A percentile compares a stretch with the other conserved stretches of the same genome.
phyloP scores from a whole-genome alignment of 495 filamentous ascomycete genomes.

The Astrothelium subdiscretum region DNA sequence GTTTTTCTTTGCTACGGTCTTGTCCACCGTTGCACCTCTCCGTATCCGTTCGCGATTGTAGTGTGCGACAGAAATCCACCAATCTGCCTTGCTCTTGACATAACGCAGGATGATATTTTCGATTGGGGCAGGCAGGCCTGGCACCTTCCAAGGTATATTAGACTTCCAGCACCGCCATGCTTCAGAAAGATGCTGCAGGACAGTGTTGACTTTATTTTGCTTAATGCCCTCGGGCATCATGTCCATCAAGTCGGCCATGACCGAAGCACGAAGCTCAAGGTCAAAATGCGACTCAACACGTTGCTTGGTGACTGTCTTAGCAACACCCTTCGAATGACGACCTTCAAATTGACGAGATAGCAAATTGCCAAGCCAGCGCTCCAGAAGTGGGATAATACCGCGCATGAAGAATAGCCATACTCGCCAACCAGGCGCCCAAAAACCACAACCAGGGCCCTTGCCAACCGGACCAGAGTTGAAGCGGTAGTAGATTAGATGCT shows the following conservation, averaged over 20 bases:
- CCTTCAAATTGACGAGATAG: slow-evolving; percentile 97
- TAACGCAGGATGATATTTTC: slow-evolving; percentile 98
- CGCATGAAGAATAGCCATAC: slow-evolving; percentile 99
- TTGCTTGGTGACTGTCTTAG: slow-evolving; percentile 98
- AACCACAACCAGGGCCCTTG: slow-evolving; percentile 96
- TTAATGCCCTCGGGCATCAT: slow-evolving; percentile 99
- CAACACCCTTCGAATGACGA: slow-evolving; percentile 96
- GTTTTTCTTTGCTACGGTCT: slow-evolving; percentile 99
- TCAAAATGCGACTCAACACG: slow-evolving; percentile 98
- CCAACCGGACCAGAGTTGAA: slow-evolving; percentile 98
- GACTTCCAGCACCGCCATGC: slow-evolving; percentile 99
- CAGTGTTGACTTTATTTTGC: slow-evolving; percentile 98
- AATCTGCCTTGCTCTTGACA: slow-evolving; percentile 97
- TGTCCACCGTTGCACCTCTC: slow-evolving; percentile 92
- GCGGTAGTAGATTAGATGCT: slow-evolving; percentile 98
- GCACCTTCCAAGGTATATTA: slow-evolving; percentile 99
- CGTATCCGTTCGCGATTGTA: slow-evolving; percentile 97
- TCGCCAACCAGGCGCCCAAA: slow-evolving; percentile 98
- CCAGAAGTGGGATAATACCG: slow-evolving; percentile 91
- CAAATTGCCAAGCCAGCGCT: slow-evolving; percentile 95
- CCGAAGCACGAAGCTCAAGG: slow-evolving; percentile 90
- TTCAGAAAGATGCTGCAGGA: slow-evolving; percentile 92
- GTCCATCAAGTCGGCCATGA: slow-evolving; percentile 98
- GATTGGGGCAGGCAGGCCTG: slow-evolving; percentile 88
- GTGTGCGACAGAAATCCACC: slow-evolving; percentile 98